Base-by-base conservation (phyloP, 441 rosid genomes). In the Jatropha podagrica region DNA sequence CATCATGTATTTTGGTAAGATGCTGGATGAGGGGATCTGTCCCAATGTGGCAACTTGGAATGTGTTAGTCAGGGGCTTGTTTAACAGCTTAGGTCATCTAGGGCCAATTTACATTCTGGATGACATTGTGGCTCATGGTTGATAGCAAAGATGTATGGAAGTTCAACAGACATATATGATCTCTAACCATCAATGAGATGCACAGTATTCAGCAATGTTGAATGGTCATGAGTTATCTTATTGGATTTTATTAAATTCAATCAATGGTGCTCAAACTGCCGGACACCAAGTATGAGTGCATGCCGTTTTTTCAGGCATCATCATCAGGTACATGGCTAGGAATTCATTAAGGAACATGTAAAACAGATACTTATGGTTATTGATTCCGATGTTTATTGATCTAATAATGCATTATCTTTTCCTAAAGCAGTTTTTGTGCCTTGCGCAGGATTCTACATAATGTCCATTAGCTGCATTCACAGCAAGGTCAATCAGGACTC, bases 11-110 rank as follows among this genome's bases (percentile, higher is more conserved):
- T 81, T 89, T 65, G 82, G 83, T 68, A 89, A 80, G 82, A 88
- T 89, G 96, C 54, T 87, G 64, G 79, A 71, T 32, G 80, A 79
- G 74, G 85, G 90, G 62, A 76, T 89, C 72, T 77, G 52, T 72
- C 96, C 97, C 37, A 90, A 86, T 83, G 49, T 77, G 44, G 91
- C 86, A 76, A 86, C 91, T 44, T 95, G 99, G 99, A 88, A 89
- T 86, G 86, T 89, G 51, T 76, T 89, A 65, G 90, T 91, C 77
- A 84, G 81, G 40, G 79, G 86, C 76, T 88, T 89, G 66, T 89
- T 89, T 64, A 78, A 56, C 76, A 82, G 66, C 73, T 71, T 84
- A 13, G 91, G 85, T 78, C 81, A 86, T 80, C 46, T 83, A 70
- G 81, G 86, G 65, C 87, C 88, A 51, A 55, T 86, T 71, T 54